These are phyloP conservation scores for Cyberlindnera americana DNA, from an alignment of 805 yeast species.

Conservation along the genomic window DNA sequence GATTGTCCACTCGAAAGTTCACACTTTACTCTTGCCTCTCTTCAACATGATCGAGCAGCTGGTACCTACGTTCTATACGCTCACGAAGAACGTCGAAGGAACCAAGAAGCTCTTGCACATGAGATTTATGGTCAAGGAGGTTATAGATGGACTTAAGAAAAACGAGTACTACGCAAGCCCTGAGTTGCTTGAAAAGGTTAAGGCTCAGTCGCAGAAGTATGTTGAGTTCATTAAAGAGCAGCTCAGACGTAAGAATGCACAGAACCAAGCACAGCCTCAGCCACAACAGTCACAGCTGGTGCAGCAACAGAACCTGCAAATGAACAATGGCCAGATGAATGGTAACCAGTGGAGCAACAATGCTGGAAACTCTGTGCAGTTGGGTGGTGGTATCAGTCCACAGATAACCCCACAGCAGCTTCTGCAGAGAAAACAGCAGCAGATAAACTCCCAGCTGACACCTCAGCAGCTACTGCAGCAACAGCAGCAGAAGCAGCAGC, in stretches of 20 bases:
- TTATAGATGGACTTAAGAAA: slow-evolving; percentile 63
- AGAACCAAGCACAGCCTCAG: slow-evolving; percentile 33
- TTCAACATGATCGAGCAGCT: slow-evolving; percentile 69
- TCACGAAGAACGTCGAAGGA: slow-evolving; percentile 72
- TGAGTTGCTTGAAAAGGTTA: slow-evolving; percentile 65
- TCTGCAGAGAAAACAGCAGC: slow-evolving; percentile 22
- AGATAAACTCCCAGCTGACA: slow-evolving; percentile 18
- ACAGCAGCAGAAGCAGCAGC: slow-evolving; percentile 14
- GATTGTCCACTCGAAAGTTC: slow-evolving; percentile 51
- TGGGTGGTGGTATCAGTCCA: slow-evolving; percentile 17
- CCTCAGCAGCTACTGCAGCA: slow-evolving; percentile 28
- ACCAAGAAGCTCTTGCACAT: slow-evolving; percentile 74
- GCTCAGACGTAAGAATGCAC: slow-evolving; percentile 31
- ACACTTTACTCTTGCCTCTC: slow-evolving; percentile 45
- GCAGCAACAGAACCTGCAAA: slow-evolving; percentile 2
- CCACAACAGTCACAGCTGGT: slow-evolving; percentile 9
- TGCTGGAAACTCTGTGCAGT: slow-evolving; percentile 14
- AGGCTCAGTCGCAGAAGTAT: slow-evolving; percentile 69
- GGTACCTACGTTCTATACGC: slow-evolving; percentile 71
- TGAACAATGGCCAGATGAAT: neutral
- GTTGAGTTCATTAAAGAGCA: slow-evolving; percentile 72
- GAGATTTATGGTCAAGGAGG: slow-evolving; percentile 74
- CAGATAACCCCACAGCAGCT: slow-evolving; percentile 29
- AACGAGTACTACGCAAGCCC: slow-evolving; percentile 70
- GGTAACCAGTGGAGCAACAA: slow-evolving; percentile 15